These are phyloP conservation scores for Scedosporium apiospermum DNA, from an alignment of 2,329 filamentous ascomycete species.

Conservation along the genomic window DNA sequence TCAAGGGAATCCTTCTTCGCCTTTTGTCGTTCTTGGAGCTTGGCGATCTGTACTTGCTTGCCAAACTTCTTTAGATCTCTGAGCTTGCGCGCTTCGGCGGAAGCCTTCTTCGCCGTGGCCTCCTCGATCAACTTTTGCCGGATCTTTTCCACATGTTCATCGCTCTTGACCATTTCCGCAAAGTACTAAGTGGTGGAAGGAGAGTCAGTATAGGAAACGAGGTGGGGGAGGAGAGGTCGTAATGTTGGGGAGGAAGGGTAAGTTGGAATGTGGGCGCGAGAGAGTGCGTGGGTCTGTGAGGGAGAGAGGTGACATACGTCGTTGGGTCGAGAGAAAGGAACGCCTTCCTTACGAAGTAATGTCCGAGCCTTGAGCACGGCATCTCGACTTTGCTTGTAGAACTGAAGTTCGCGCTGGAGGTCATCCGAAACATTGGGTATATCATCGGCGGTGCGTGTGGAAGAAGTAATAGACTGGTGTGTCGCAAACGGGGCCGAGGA, in stretches of 20 bases:
- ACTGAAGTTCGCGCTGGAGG: conserved; percentile 81
- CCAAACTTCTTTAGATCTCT: conserved; percentile 98
- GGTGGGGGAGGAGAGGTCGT: neutral
- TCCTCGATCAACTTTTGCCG: conserved; percentile 89
- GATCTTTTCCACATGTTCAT: conserved; percentile 96
- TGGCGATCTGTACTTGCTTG: conserved; percentile 94
- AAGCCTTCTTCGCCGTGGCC: conserved; percentile 84
- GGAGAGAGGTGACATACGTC: conserved; percentile 34
- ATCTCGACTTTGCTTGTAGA: conserved; percentile 82
- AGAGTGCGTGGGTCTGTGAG: conserved; percentile 11
- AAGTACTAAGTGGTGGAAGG: conserved; percentile 52
- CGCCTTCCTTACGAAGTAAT: conserved; percentile 70
- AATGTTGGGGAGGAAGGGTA: too few relatives aligned
- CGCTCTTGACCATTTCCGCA: conserved; percentile 97
- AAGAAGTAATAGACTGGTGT: conserved; percentile 68
- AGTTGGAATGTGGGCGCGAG: conserved; percentile 11
- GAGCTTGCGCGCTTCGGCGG: conserved; percentile 82
- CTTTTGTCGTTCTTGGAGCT: conserved; percentile 88
- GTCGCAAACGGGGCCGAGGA: conserved; percentile 67
- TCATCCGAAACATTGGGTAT: conserved; percentile 87
- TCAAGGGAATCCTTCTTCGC: conserved; percentile 87
- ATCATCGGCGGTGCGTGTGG: conserved; percentile 50
- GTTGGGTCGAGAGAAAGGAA: conserved; percentile 77
- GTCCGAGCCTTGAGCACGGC: conserved; percentile 64
- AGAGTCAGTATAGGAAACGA: neutral